Base-by-base conservation (phyloP, 2,329 filamentous ascomycete genomes). In the Xylariaceae sp. region DNA sequence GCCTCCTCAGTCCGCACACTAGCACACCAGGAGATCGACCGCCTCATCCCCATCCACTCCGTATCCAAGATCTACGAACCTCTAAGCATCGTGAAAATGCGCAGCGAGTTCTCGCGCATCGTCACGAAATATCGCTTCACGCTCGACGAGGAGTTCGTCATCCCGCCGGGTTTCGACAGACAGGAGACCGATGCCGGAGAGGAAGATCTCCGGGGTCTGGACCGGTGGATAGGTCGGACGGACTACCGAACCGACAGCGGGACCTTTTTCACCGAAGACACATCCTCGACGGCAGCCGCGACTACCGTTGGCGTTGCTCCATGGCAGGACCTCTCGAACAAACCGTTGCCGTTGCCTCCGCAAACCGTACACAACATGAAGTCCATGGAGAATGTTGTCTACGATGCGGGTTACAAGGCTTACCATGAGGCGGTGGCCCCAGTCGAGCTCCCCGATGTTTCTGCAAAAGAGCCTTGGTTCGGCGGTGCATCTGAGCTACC, bases 41-140 rank as follows among this genome's bases (percentile, higher is more conserved):
- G 40, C 12, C 49, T 58, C 36, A 57, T 58, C 39, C 56, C 56
- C 1, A 55, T 56, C 27, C 50, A 55, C 48, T 44, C 56, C 2
- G 49, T 55, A 27, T 27, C 22, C 27, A 57, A 51, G 12, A 51
- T 58, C 19, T 55, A 57, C 39, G 50, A 58, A 31, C 56, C 56
- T 18, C 18, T 58, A 12, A 51, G 49, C 36, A 52, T 52, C 10
- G 17, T 49, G 12, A 51, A 38, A 7, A 58, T 58, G 56, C 48
- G 56, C 12, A 51, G 47, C 39, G 54, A 57, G 44, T 42, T 57
- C 38, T 43, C 47, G 30, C 52, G 53, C 1, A 52, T 54, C 11
- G 33, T 58, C n/a, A 41, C 45, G 11, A 48, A 27, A 11, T 47
- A 58, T 35, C 52, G 55, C 35, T 59, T 58, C 22, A 45, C 45